These are phyloP conservation scores for Citrus glauca DNA, from an alignment of 345 rosid species.

Conservation along the genomic window DNA sequence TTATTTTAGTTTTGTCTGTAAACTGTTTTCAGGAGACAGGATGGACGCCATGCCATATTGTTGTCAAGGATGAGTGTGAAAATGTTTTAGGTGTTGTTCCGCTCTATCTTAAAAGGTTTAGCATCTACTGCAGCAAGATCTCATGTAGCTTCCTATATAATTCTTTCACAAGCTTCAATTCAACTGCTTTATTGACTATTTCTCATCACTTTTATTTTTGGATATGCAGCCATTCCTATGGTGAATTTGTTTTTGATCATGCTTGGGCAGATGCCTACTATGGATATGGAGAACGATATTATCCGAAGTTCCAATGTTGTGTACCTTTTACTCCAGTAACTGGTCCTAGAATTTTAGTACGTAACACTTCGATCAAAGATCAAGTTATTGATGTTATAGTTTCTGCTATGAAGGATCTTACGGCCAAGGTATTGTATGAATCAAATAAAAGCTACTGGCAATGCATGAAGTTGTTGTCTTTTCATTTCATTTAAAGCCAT, in stretches of 20 bases:
- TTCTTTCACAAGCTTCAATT: conserved; percentile 7
- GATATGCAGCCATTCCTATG: conserved; percentile 76
- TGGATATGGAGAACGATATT: conserved; percentile 75
- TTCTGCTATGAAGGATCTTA: conserved; percentile 57
- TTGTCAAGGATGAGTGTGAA: conserved; percentile 72
- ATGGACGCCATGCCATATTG: conserved; percentile 79
- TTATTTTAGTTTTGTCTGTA: conserved; percentile 6
- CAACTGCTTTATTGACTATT: not conserved
- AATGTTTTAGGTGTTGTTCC: conserved; percentile 81
- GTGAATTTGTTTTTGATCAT: conserved; percentile 96
- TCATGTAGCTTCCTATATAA: conserved; percentile 4
- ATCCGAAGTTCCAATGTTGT: conserved; percentile 95
- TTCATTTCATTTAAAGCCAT: not conserved
- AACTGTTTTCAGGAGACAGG: conserved; percentile 73
- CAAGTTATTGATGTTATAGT: conserved; percentile 69
- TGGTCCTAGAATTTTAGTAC: conserved; percentile 83
- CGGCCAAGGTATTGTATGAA: conserved; percentile 52
- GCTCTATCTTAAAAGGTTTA: conserved; percentile 91
- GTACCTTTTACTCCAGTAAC: conserved; percentile 97
- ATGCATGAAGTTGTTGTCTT: not conserved
- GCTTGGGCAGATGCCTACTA: conserved; percentile 97
- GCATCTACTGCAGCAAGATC: conserved; percentile 16
- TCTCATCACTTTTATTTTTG: conserved; percentile 28
- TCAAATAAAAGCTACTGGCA: not conserved
- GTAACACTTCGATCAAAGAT: conserved; percentile 53